phyloP scores from a whole-genome alignment of 2,329 filamentous ascomycete species.

The Lachnellula occidentalis region DNA sequence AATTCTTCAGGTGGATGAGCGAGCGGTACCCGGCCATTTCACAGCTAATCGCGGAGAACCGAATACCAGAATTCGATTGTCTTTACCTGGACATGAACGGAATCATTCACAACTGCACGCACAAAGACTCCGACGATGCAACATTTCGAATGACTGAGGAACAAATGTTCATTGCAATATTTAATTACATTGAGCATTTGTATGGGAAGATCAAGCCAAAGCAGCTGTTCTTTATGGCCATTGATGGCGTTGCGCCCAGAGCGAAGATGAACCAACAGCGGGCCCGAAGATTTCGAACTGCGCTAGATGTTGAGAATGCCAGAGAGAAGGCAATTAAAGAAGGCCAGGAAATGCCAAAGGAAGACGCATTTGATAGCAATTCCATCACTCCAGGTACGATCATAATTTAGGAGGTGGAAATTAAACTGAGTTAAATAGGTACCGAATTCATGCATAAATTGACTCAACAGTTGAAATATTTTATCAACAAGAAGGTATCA shows the following conservation, averaged over 20 bases:
- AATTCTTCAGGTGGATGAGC: slow-evolving; percentile 75
- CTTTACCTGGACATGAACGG: slow-evolving; percentile 99
- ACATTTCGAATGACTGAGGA: slow-evolving; percentile 93
- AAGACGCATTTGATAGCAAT: slow-evolving; percentile 96
- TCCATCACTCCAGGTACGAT: slow-evolving; percentile 81
- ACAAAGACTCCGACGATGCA: slow-evolving; percentile 89
- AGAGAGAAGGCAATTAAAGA: slow-evolving; percentile 88
- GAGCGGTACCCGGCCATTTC: slow-evolving; percentile 98
- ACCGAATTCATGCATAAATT: slow-evolving; percentile 98
- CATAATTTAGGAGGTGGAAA: slow-evolving; percentile 2
- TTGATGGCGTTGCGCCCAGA: slow-evolving; percentile 93
- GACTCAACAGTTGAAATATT: slow-evolving; percentile 91
- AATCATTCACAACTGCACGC: slow-evolving; percentile 99
- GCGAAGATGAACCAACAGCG: slow-evolving; percentile 99
- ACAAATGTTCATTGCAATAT: slow-evolving; percentile 99
- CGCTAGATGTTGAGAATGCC: slow-evolving; percentile 81
- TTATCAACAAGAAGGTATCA: slow-evolving; percentile 97
- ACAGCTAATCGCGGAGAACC: slow-evolving; percentile 95
- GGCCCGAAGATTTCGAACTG: slow-evolving; percentile 88
- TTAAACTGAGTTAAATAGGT: slow-evolving; percentile 34
- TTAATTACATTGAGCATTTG: slow-evolving; percentile 98
- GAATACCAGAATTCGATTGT: slow-evolving; percentile 98
- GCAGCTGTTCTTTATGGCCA: slow-evolving; percentile 98
- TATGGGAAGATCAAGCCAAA: slow-evolving; percentile 99
- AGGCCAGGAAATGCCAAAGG: slow-evolving; percentile 88